These are phyloP conservation scores for Erysimum cheiri DNA, from an alignment of 441 rosid genomes.

Conservation along the genomic window DNA sequence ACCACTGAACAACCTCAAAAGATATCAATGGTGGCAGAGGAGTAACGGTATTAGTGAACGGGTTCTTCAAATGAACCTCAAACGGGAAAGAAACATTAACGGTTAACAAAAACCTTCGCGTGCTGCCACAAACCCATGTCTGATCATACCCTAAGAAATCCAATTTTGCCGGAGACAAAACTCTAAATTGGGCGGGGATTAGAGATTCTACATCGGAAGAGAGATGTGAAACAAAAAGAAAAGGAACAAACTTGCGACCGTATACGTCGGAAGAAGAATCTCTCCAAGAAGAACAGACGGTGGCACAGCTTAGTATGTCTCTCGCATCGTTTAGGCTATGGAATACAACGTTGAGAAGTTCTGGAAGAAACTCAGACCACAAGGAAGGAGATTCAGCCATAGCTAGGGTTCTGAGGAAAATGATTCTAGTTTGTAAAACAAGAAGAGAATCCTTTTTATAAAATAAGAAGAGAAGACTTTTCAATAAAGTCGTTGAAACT, in stretches of 20 bases:
- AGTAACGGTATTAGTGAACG: background rate
- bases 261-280: conserved; percentile 30
- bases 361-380: conserved; percentile 38
- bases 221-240: conserved; percentile 20
- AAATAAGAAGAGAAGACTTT: no score
- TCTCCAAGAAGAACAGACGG: conserved; percentile 39
- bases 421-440: background rate
- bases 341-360: conserved; percentile 28
- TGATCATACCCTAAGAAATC: background rate
- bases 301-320: conserved; percentile 30
- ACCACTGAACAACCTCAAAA: conserved; percentile 25
- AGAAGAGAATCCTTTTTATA: background rate
- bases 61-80: conserved; percentile 14
- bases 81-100: conserved; percentile 33
- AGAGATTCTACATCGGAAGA: conserved; percentile 4
- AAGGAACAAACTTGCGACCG: conserved; percentile 30
- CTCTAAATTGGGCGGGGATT: background rate
- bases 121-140: conserved; percentile 30
- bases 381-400: conserved; percentile 22
- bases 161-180: background rate
- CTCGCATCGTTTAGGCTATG: conserved; percentile 1
- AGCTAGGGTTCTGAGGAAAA: background rate
- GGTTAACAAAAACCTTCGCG: conserved; percentile 12
- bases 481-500: background rate
- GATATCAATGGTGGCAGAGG: conserved; percentile 33